A percentile compares a stretch with the other conserved stretches of the same genome.
These are phyloP conservation scores for Paramecium pentaurelia DNA, from an alignment of 73 alveolate genomes.

Conservation along the genomic window DNA sequence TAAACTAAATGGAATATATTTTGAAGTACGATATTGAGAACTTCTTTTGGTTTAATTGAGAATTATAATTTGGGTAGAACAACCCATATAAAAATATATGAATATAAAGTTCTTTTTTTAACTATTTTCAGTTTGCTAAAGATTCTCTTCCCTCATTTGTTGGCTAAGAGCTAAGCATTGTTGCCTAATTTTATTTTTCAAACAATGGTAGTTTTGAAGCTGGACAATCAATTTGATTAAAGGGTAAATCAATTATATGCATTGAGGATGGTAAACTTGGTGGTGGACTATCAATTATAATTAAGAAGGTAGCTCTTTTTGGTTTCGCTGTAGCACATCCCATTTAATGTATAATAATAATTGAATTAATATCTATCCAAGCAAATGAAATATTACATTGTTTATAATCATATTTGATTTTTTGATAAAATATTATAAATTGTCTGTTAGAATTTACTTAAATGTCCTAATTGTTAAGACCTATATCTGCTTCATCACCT, in stretches of 20 bases:
- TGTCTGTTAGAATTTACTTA: background rate
- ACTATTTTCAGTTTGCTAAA: background rate
- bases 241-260: background rate
- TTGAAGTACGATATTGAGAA: background rate
- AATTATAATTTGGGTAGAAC: background rate
- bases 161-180: background rate
- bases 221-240: background rate
- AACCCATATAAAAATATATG: background rate
- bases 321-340: background rate
- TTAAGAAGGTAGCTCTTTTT: background rate
- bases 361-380: background rate
- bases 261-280: background rate
- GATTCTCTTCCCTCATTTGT: background rate
- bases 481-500: background rate
- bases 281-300: conserved; percentile 1
- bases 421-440: background rate
- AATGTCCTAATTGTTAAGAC: background rate
- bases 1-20: background rate
- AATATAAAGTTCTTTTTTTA: background rate
- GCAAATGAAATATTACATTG: background rate
- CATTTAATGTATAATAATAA: background rate
- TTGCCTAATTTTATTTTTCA: background rate
- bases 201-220: background rate
- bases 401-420: background rate
- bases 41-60: background rate